Percentiles rank a stretch among this genome's conserved stretches.
Evolutionary conservation across 2,329 filamentous ascomycete genomes (phyloP).

Genomic region (Phaeomoniella chlamydospora): DNA sequence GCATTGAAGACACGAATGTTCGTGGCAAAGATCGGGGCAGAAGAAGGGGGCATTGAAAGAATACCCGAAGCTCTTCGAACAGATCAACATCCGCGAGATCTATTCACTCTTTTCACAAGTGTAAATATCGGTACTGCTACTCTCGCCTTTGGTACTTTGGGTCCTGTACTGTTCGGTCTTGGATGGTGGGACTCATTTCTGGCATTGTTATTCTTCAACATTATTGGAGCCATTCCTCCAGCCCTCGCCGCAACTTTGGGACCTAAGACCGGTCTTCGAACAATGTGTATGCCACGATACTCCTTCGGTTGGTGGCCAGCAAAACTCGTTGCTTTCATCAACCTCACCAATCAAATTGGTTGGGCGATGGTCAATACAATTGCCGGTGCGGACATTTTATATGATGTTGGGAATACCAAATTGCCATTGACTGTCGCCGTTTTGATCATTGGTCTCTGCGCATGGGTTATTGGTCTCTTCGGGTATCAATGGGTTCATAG

Average conservation of each 20-base stretch:
- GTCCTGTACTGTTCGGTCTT: slow-evolving; percentile 8
- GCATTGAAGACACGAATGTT: slow-evolving; percentile 4
- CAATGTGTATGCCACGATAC: slow-evolving; percentile 16
- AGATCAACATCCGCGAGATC: slow-evolving; percentile 7
- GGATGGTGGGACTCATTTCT: slow-evolving; percentile 14
- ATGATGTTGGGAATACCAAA: slow-evolving; percentile 10
- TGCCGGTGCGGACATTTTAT: slow-evolving; percentile 9
- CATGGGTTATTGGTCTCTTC: slow-evolving; percentile 9
- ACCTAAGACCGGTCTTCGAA: slow-evolving; percentile 15
- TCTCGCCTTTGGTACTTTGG: slow-evolving; percentile 5
- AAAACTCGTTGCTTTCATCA: slow-evolving; percentile 8
- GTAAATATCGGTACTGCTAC: slow-evolving; percentile 8
- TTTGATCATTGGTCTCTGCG: slow-evolving; percentile 9
- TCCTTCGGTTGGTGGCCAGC: slow-evolving; percentile 15
- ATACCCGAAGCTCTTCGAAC: slow-evolving; percentile 7
- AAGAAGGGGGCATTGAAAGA: slow-evolving; percentile 8
- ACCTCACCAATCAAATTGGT: slow-evolving; percentile 9
- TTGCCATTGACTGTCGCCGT: slow-evolving; percentile 11
- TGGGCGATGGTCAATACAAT: slow-evolving; percentile 10
- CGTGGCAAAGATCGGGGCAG: slow-evolving; percentile 7
- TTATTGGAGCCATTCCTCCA: slow-evolving; percentile 12
- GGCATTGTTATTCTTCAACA: slow-evolving; percentile 15
- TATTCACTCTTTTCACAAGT: slow-evolving; percentile 9
- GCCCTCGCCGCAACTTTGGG: slow-evolving; percentile 13
- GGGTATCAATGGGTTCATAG: no score